Conservation (phyloP, 306 rosid genomes). For the Fragaria ananassa region DNA sequence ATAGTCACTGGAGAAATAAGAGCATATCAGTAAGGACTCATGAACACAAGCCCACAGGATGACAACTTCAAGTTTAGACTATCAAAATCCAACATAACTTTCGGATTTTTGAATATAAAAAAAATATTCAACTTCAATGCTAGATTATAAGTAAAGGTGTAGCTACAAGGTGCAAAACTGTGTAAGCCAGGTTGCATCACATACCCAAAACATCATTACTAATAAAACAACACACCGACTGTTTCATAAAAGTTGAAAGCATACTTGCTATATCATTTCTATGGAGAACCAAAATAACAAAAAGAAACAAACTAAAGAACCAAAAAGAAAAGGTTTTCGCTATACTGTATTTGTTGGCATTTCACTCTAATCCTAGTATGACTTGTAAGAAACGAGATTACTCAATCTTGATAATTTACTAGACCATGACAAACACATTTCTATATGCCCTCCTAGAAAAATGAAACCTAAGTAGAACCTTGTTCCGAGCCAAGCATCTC, state of each 20-base stretch:
- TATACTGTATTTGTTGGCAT: constrained; percentile 16
- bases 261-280: constrained; percentile 15
- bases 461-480: constrained; percentile 44
- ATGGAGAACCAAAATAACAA: neutral
- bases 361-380: constrained; percentile 31
- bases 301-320: neutral
- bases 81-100: neutral
- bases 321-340: neutral
- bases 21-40: neutral
- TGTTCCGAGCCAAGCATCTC: constrained; percentile 39
- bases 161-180: neutral
- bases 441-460: constrained; percentile 21
- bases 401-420: constrained; percentile 19
- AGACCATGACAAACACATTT: constrained; percentile 30
- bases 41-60: neutral
- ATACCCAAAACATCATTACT: neutral
- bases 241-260: constrained; percentile 1
- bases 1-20: neutral
- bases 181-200: neutral
- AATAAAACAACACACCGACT: neutral
- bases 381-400: constrained; percentile 18
- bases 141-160: neutral
- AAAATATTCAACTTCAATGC: neutral
- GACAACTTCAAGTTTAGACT: neutral
- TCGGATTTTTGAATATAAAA: neutral